Conservation (phyloP, 176 grass and related monocot genomes). For the Rhynchospora pubera region DNA sequence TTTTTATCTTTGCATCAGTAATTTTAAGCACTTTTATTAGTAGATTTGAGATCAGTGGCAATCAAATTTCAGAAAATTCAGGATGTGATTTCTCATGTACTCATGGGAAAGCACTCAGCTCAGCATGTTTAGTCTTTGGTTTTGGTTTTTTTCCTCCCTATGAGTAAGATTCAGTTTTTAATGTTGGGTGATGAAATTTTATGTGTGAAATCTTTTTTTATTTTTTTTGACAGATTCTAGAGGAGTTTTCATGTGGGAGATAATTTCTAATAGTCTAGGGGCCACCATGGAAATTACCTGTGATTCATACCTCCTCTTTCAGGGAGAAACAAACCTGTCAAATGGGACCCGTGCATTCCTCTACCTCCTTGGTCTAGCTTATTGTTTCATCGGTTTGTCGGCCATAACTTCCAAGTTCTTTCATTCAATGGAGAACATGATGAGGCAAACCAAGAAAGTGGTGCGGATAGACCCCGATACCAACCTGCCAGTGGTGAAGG, state of each 20-base stretch:
- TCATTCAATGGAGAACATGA: slow-evolving; percentile 75
- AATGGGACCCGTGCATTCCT: slow-evolving; percentile 26
- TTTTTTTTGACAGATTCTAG: not conserved
- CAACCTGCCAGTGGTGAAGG: slow-evolving; percentile 22
- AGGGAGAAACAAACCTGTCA: slow-evolving; percentile 49
- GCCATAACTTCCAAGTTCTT: slow-evolving; percentile 71
- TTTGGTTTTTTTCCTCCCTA: not conserved
- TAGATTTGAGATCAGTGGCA: slow-evolving; percentile 7
- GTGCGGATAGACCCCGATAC: slow-evolving; percentile 32
- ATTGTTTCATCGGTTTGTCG: slow-evolving; percentile 75
- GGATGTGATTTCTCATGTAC: not conserved
- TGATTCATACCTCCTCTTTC: slow-evolving; percentile 40
- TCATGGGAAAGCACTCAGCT: not conserved
- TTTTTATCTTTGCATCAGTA: slow-evolving; percentile 10
- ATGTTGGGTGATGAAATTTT: not conserved
- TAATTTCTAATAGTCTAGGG: not conserved
- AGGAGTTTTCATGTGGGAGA: slow-evolving; percentile 9
- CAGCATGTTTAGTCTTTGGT: not conserved
- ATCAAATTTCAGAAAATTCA: not conserved
- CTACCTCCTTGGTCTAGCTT: slow-evolving; percentile 42
- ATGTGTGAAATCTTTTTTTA: not conserved
- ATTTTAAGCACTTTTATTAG: not conserved
- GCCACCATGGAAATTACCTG: slow-evolving; percentile 21
- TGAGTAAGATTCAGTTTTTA: not conserved
- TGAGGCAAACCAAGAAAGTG: slow-evolving; percentile 43